These are phyloP conservation scores for Astragalus membranaceus DNA, from an alignment of 306 rosid genomes.

Conservation along the genomic window DNA sequence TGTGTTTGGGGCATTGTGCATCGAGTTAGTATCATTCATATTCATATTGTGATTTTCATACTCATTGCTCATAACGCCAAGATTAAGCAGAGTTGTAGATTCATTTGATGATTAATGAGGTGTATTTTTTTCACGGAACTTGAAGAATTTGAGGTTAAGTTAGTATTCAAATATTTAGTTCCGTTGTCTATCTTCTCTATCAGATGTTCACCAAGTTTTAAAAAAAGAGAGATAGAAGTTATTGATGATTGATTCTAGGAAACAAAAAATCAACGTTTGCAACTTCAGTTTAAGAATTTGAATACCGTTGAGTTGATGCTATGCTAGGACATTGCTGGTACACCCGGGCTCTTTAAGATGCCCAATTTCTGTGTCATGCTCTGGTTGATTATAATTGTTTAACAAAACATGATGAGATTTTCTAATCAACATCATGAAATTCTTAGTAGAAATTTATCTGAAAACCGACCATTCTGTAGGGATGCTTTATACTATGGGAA, in stretches of 20 bases:
- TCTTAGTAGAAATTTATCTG: too few relatives aligned
- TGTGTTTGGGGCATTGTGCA: conserved; percentile 3
- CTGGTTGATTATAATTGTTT: too few relatives aligned
- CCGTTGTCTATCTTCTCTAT: background rate
- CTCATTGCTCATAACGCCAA: background rate
- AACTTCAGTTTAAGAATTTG: background rate
- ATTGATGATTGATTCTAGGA: background rate
- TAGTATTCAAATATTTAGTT: background rate
- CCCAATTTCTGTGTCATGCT: too few relatives aligned
- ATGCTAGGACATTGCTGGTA: too few relatives aligned
- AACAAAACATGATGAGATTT: too few relatives aligned
- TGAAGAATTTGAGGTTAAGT: background rate
- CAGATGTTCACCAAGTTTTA: background rate
- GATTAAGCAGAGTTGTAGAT: too few relatives aligned
- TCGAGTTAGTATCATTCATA: background rate
- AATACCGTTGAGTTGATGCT: background rate
- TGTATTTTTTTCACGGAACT: conserved; percentile 9
- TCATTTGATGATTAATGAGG: background rate
- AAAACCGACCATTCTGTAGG: too few relatives aligned
- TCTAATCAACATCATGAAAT: too few relatives aligned
- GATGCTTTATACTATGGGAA: too few relatives aligned
- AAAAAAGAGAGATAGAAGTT: background rate
- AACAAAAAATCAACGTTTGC: background rate
- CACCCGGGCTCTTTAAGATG: too few relatives aligned
- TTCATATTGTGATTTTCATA: background rate